A percentile compares a stretch with the other conserved stretches of the same genome.
Evolutionary conservation across 2,329 filamentous ascomycete genomes (phyloP).

Genomic region (Monascus ruber): DNA sequence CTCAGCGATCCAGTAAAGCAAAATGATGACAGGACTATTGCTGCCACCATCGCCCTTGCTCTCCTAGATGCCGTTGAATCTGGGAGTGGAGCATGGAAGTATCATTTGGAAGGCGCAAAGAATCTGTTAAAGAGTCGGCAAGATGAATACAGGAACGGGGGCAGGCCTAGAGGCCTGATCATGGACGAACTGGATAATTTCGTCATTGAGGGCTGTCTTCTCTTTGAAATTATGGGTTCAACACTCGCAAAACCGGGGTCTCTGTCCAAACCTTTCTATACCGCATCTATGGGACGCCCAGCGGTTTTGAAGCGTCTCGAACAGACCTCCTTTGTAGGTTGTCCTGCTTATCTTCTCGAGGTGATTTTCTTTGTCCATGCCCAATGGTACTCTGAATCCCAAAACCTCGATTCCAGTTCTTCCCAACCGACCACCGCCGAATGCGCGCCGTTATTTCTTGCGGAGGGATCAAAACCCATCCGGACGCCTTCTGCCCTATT

Average conservation of each 20-base stretch:
- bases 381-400: slow-evolving; percentile 22
- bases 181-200: slow-evolving; percentile 25
- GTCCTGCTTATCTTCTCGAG: slow-evolving; percentile 29
- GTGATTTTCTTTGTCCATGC: slow-evolving; percentile 31
- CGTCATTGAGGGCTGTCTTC: slow-evolving; percentile 26
- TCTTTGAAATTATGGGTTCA: slow-evolving; percentile 34
- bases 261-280: slow-evolving; percentile 28
- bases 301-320: slow-evolving; percentile 28
- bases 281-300: slow-evolving; percentile 21
- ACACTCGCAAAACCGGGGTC: slow-evolving; percentile 29
- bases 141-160: slow-evolving; percentile 7
- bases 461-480: slow-evolving; percentile 1
- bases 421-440: slow-evolving; percentile 15
- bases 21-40: slow-evolving; percentile 34
- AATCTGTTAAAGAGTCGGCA: slow-evolving; percentile 33
- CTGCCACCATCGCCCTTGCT: slow-evolving; percentile 38
- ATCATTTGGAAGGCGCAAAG: slow-evolving; percentile 41
- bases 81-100: slow-evolving; percentile 40
- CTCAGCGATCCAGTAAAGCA: slow-evolving; percentile 16
- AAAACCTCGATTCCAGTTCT: slow-evolving; percentile 14
- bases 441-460: slow-evolving; percentile 9
- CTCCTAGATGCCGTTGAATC: slow-evolving; percentile 41
- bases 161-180: slow-evolving; percentile 8
- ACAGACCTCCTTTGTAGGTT: slow-evolving; percentile 30
- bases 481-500: slow-evolving; percentile 22